These are phyloP conservation scores for Fusarium sp. DNA, from an alignment of 2,329 filamentous ascomycete species.

Conservation along the genomic window DNA sequence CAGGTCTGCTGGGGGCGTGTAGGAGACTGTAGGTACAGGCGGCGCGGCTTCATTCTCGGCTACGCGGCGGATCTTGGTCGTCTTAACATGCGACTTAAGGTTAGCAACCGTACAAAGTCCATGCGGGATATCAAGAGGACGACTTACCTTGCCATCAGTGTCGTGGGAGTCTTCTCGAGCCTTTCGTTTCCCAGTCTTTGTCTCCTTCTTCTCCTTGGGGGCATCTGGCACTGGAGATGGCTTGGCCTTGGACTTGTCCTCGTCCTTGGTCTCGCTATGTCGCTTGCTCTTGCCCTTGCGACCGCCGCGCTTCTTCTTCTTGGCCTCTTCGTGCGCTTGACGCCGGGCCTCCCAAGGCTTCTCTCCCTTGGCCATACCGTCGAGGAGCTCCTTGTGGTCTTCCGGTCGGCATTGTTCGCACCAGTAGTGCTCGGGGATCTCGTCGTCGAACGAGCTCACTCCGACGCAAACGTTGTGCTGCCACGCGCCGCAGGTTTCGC, in stretches of 20 bases:
- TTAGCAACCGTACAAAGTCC: slow-evolving; percentile 13
- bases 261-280: slow-evolving; percentile 69
- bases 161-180: slow-evolving; percentile 64
- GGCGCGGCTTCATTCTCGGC: slow-evolving; percentile 55
- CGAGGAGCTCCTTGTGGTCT: slow-evolving; percentile 81
- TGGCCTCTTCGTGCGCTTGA: slow-evolving; percentile 66
- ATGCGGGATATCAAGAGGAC: background rate
- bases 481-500: slow-evolving; percentile 91
- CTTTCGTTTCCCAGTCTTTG: slow-evolving; percentile 64
- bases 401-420: slow-evolving; percentile 90
- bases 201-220: slow-evolving; percentile 60
- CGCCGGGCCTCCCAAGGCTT: slow-evolving; percentile 82
- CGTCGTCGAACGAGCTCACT: slow-evolving; percentile 77
- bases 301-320: slow-evolving; percentile 64
- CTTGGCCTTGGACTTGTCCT: slow-evolving; percentile 59
- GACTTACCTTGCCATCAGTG: slow-evolving; percentile 58
- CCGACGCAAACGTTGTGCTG: slow-evolving; percentile 98
- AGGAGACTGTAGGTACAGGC: slow-evolving; percentile 47
- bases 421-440: slow-evolving; percentile 84
- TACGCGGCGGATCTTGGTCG: slow-evolving; percentile 60
- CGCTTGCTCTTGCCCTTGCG: slow-evolving; percentile 71
- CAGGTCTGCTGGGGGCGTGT: slow-evolving; percentile 61
- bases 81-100: slow-evolving; percentile 45
- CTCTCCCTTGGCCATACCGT: slow-evolving; percentile 79
- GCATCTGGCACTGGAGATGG: slow-evolving; percentile 53